Percentiles rank a stretch among this genome's conserved stretches.
Conservation (phyloP, 352 stramenopile species). For the Phytopythium mirpurense region DNA sequence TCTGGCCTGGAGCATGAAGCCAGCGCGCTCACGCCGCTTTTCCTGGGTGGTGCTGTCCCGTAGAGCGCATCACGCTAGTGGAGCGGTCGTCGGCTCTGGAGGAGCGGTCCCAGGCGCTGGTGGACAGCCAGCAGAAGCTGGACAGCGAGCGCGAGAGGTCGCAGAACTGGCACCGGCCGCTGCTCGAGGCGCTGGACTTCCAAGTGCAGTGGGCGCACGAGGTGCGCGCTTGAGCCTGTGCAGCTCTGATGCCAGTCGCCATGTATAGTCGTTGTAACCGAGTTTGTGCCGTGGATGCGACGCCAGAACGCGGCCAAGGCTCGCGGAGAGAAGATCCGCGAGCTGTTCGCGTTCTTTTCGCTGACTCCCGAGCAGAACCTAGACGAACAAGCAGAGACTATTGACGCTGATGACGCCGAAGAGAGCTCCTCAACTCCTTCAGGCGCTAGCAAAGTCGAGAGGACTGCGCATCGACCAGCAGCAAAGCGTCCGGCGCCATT, state of each 20-base stretch:
- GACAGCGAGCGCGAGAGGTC: constrained; percentile 23
- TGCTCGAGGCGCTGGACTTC: constrained; percentile 65
- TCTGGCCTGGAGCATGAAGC: background rate
- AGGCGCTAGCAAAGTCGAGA: background rate
- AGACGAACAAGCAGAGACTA: background rate
- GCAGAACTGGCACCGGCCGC: constrained; percentile 33
- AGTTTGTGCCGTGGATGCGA: background rate
- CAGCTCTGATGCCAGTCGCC: too few species aligned
- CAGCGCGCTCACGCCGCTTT: background rate
- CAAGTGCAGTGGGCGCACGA: constrained; percentile 58
- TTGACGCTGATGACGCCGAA: constrained; percentile 1
- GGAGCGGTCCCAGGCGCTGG: constrained; percentile 29
- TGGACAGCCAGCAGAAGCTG: constrained; percentile 37
- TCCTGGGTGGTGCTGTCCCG: background rate
- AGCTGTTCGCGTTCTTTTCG: constrained; percentile 64
- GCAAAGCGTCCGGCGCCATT: constrained; percentile 15
- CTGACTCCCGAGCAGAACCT: constrained; percentile 10
- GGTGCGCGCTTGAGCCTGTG: constrained; percentile 12
- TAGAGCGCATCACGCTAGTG: constrained; percentile 53
- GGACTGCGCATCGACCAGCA: background rate
- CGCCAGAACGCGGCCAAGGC: constrained; percentile 55
- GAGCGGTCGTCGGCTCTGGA: constrained; percentile 51
- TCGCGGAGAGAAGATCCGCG: constrained; percentile 59
- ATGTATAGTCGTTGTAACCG: too few species aligned
- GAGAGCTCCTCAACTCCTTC: background rate